Conservation (phyloP, 805 yeast species). For the Metschnikowia cerradonensis region DNA sequence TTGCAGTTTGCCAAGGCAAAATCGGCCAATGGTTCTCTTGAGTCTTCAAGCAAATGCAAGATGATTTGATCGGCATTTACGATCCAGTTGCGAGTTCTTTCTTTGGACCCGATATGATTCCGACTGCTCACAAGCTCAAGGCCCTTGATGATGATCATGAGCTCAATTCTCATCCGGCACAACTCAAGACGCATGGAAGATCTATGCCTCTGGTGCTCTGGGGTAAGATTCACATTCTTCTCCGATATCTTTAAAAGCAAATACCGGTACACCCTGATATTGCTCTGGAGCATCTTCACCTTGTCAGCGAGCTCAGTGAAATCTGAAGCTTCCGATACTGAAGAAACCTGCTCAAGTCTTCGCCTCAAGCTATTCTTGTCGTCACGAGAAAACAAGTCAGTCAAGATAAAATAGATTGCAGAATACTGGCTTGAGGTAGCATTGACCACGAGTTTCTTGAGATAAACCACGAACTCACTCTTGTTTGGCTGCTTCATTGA, state of each 20-base stretch:
- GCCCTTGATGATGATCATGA: slow-evolving; percentile 28
- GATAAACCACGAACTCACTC: slow-evolving; percentile 30
- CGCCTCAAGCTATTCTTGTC: slow-evolving; percentile 33
- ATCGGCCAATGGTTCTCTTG: slow-evolving; percentile 63
- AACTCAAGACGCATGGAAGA: slow-evolving; percentile 29
- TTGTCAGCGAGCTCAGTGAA: slow-evolving; percentile 31
- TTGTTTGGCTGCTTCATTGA: slow-evolving; percentile 17
- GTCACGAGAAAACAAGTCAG: slow-evolving; percentile 33
- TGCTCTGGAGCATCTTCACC: slow-evolving; percentile 28
- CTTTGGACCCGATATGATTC: slow-evolving; percentile 7
- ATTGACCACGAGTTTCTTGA: slow-evolving; percentile 36
- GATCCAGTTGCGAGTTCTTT: slow-evolving; percentile 13
- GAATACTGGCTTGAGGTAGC: slow-evolving; percentile 39
- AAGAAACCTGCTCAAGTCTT: slow-evolving; percentile 34
- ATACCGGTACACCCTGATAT: slow-evolving; percentile 27
- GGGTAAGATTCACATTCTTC: slow-evolving; percentile 23
- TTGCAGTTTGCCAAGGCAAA: slow-evolving; percentile 58
- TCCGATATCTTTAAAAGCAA: slow-evolving; percentile 40
- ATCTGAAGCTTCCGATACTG: slow-evolving; percentile 35
- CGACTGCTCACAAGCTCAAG: slow-evolving; percentile 11
- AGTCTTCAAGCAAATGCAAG: slow-evolving; percentile 62
- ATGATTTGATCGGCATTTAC: slow-evolving; percentile 58
- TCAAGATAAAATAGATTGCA: slow-evolving; percentile 30
- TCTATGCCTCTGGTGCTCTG: slow-evolving; percentile 20
- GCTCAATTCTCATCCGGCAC: slow-evolving; percentile 31